A percentile compares a stretch with the other conserved stretches of the same genome.
These are phyloP conservation scores for Penicillium cataractarum DNA, from an alignment of 495 filamentous ascomycete species.

Conservation along the genomic window DNA sequence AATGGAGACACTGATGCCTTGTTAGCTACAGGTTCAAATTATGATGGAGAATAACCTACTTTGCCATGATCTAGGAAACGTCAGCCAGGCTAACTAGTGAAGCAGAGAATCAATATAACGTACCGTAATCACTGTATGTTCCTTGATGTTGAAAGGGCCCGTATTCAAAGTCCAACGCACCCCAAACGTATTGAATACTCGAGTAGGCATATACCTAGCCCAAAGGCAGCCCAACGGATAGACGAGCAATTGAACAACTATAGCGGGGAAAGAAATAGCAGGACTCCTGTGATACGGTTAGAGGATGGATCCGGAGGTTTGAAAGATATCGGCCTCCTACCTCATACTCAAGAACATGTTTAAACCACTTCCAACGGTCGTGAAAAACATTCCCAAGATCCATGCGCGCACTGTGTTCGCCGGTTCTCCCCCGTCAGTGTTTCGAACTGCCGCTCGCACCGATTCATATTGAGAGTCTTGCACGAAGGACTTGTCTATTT, in stretches of 20 bases:
- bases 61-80: conserved; percentile 27
- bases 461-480: conserved; percentile 29
- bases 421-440: conserved; percentile 23
- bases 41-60: conserved; percentile 14
- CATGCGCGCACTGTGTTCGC: conserved; percentile 26
- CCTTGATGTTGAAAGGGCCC: conserved; percentile 70
- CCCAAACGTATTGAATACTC: conserved; percentile 55
- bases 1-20: conserved; percentile 23
- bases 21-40: background rate
- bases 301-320: background rate
- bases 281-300: conserved; percentile 19
- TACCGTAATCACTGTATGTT: conserved; percentile 68
- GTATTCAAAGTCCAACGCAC: conserved; percentile 60
- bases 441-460: conserved; percentile 27
- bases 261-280: conserved; percentile 58
- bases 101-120: conserved; percentile 37
- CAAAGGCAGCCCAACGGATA: conserved; percentile 62
- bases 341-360: conserved; percentile 33
- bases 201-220: conserved; percentile 49
- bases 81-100: background rate
- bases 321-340: background rate
- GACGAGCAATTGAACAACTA: conserved; percentile 65
- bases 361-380: conserved; percentile 23
- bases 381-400: conserved; percentile 26
- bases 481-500: conserved; percentile 17